Conservation (phyloP, 75 land plant species). For the Cunninghamia lanceolata region DNA sequence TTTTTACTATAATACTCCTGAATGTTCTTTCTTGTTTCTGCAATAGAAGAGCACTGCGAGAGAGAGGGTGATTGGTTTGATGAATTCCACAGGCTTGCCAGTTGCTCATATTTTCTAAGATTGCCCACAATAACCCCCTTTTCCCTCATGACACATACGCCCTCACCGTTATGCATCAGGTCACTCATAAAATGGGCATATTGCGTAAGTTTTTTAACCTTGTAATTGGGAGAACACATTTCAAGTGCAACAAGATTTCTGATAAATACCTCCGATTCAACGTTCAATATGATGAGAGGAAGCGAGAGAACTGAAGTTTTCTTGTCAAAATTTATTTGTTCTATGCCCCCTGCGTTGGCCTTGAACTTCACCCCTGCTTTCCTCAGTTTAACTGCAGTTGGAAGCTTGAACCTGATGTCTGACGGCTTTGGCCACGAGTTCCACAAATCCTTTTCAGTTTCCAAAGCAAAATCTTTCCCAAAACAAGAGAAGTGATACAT, state of each 20-base stretch:
- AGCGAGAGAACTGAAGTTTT: neutral
- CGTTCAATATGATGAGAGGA: neutral
- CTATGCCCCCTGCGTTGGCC: neutral
- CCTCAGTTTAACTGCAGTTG: neutral
- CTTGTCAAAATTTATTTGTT: neutral
- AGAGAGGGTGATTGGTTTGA: no score
- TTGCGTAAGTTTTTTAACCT: neutral
- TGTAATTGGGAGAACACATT: neutral
- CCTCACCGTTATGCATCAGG: no score
- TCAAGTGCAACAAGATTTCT: neutral
- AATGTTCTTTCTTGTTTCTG: no score
- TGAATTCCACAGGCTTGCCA: no score
- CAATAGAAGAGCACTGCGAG: no score
- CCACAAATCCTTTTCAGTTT: neutral
- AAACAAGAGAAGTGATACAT: slow-evolving; percentile 1
- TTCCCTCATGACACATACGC: no score
- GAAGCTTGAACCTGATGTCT: neutral
- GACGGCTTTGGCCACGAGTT: neutral
- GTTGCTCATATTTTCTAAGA: no score
- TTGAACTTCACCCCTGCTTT: neutral
- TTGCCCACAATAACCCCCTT: no score
- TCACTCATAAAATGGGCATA: neutral
- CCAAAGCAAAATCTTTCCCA: neutral
- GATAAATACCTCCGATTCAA: neutral
- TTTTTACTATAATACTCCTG: no score